Conservation (phyloP, 257 asterid species). For the Apocynum venetum region DNA sequence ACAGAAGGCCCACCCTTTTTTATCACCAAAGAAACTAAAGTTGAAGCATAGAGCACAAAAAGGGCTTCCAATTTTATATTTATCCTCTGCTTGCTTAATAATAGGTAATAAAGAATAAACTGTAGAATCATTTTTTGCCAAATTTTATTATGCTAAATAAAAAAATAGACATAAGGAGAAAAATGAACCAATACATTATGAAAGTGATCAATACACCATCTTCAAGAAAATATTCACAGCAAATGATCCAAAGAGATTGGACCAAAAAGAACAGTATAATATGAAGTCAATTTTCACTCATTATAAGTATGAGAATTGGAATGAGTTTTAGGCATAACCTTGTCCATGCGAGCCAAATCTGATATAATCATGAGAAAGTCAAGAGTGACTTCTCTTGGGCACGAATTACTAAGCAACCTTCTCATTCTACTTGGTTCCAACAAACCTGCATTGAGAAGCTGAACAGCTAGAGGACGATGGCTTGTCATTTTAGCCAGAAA, state of each 20-base stretch:
- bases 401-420: constrained; percentile 58
- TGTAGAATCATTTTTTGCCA: neutral
- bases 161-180: neutral
- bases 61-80: neutral
- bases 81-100: neutral
- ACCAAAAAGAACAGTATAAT: neutral
- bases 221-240: neutral
- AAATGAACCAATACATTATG: neutral
- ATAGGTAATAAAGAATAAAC: neutral
- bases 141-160: neutral
- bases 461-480: constrained; percentile 77
- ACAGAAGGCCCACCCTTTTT: neutral
- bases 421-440: constrained; percentile 71
- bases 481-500: constrained; percentile 78
- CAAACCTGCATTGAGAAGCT: constrained; percentile 82
- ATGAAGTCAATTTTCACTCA: neutral
- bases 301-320: neutral
- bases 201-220: neutral
- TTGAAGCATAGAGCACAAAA: neutral
- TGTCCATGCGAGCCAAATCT: constrained; percentile 97
- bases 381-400: constrained; percentile 74
- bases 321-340: constrained; percentile 42
- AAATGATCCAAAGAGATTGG: constrained; percentile 4
- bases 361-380: constrained; percentile 95
- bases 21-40: neutral